phyloP scores from a whole-genome alignment of 2,329 filamentous ascomycete genomes.

The Sclerotinia minor region DNA sequence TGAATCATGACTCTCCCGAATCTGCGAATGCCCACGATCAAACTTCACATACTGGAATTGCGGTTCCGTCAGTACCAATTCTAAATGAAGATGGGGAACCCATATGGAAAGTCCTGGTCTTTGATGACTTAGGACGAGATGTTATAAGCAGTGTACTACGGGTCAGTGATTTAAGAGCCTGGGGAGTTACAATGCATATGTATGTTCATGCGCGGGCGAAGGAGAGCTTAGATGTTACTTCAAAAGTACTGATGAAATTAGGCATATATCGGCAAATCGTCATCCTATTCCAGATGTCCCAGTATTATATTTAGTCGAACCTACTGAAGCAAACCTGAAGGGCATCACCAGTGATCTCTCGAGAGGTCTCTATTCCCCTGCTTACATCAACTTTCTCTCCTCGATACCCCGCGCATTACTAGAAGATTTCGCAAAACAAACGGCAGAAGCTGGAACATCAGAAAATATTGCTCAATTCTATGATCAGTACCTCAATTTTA shows the following conservation, averaged over 20 bases:
- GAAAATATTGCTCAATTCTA: conserved; percentile 91
- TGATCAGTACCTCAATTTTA: conserved; percentile 97
- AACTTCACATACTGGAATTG: conserved; percentile 59
- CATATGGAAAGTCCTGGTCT: conserved; percentile 97
- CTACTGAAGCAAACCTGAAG: conserved; percentile 76
- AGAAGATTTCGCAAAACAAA: conserved; percentile 91
- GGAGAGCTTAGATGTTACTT: conserved; percentile 17
- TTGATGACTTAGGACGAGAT: conserved; percentile 87
- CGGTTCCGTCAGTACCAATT: conserved; percentile 73
- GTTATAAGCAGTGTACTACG: conserved; percentile 95
- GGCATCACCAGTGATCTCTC: conserved; percentile 83
- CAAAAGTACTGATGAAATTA: conserved; percentile 43
- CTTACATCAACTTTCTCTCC: conserved; percentile 95
- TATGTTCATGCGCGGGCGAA: conserved; percentile 46
- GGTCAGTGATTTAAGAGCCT: conserved; percentile 86
- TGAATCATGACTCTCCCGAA: conserved; percentile 71
- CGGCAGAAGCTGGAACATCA: conserved; percentile 78
- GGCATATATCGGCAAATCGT: conserved; percentile 77
- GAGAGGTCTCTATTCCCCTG: conserved; percentile 84
- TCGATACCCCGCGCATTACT: conserved; percentile 87
- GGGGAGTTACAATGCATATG: conserved; percentile 98
- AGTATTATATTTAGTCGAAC: conserved; percentile 94
- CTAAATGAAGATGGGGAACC: conserved; percentile 85
- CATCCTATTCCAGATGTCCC: conserved; percentile 95
- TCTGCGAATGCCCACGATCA: conserved; percentile 59